phyloP scores from a whole-genome alignment of 192 early-diverging fungal species.

The Coemansia javaensis region DNA sequence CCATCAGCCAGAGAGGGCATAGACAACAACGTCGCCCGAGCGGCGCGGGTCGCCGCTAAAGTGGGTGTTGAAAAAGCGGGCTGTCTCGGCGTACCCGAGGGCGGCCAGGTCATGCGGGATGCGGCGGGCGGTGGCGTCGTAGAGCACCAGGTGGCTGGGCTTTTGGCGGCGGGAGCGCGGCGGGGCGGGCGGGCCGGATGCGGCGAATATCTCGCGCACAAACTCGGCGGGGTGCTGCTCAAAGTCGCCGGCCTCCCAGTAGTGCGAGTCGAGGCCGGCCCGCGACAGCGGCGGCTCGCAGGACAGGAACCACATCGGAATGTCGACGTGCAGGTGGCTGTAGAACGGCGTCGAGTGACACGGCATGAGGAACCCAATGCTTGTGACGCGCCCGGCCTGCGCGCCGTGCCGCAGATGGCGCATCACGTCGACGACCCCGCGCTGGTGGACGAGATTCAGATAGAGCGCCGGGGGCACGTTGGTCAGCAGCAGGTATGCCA shows the following conservation, averaged over 20 bases:
- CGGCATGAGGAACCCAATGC: constrained; percentile 84
- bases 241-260: constrained; percentile 74
- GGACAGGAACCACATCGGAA: constrained; percentile 78
- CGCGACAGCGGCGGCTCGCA: constrained; percentile 81
- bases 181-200: neutral
- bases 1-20: no score
- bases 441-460: constrained; percentile 75
- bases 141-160: constrained; percentile 77
- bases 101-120: constrained; percentile 33
- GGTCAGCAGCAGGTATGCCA: constrained; percentile 54
- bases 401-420: constrained; percentile 58
- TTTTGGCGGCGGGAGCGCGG: constrained; percentile 21
- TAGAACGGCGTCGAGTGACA: constrained; percentile 98
- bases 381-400: neutral
- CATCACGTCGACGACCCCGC: constrained; percentile 89
- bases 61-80: constrained; percentile 89
- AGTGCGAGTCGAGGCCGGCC: constrained; percentile 49
- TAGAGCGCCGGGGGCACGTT: constrained; percentile 68
- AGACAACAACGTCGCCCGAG: constrained; percentile 77
- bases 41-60: constrained; percentile 77
- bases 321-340: constrained; percentile 66
- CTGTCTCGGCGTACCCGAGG: constrained; percentile 60
- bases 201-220: constrained; percentile 37
- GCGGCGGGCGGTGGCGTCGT: constrained; percentile 56
- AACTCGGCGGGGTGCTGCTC: constrained; percentile 66